Percentiles rank a stretch among this genome's conserved stretches.
These are phyloP conservation scores for Cercospora citrullina DNA, from an alignment of 2,329 filamentous ascomycete genomes.

Conservation along the genomic window DNA sequence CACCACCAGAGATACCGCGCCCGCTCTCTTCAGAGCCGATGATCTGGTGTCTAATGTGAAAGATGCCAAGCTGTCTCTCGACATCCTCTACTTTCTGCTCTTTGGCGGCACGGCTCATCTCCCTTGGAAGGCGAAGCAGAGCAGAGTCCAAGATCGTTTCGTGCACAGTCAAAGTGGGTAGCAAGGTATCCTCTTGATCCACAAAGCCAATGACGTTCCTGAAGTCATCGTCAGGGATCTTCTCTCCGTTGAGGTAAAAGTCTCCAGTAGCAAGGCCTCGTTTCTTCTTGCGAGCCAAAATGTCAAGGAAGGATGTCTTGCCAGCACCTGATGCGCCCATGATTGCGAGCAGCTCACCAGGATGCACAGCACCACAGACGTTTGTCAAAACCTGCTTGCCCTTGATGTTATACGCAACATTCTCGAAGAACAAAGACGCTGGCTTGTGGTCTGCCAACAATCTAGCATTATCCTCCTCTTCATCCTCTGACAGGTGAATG, in stretches of 20 bases:
- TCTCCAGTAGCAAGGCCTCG: constrained; percentile 74
- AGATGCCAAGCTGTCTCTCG: constrained; percentile 91
- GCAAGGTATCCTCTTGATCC: constrained; percentile 96
- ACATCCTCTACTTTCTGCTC: constrained; percentile 90
- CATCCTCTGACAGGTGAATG: constrained; percentile 77
- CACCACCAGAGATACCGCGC: constrained; percentile 92
- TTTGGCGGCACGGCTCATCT: constrained; percentile 86
- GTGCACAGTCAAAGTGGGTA: constrained; percentile 93
- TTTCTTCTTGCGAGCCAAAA: constrained; percentile 95
- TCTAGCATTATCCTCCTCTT: constrained; percentile 78
- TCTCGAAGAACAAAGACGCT: constrained; percentile 81
- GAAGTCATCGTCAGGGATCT: constrained; percentile 79
- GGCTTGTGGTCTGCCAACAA: constrained; percentile 91
- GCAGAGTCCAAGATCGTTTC: constrained; percentile 97
- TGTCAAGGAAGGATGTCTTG: constrained; percentile 96
- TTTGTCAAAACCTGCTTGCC: constrained; percentile 80
- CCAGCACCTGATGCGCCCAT: constrained; percentile 98
- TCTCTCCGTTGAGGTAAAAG: constrained; percentile 92
- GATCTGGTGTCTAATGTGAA: constrained; percentile 88
- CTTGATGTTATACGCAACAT: constrained; percentile 82
- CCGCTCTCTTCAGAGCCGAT: constrained; percentile 96
- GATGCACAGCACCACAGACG: constrained; percentile 83
- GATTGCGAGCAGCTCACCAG: constrained; percentile 93
- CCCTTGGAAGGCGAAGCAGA: constrained; percentile 81
- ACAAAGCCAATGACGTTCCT: constrained; percentile 93